Base-by-base conservation (phyloP, 352 stramenopile genomes). In the Halophytophthora polymorphica region DNA sequence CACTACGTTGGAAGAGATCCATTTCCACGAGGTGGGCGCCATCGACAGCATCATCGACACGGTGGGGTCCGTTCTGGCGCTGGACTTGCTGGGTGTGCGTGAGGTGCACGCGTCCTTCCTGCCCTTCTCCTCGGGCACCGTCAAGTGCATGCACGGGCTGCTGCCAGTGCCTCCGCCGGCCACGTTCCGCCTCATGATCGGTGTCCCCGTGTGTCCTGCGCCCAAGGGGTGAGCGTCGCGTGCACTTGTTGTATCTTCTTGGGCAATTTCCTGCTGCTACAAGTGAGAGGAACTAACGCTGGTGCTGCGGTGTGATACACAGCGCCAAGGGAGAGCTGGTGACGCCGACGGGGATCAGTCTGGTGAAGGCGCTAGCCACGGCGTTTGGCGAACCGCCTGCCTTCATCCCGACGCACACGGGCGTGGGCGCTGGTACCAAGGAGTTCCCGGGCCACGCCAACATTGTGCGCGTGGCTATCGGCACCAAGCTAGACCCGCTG, bases 41-140 rank as follows among this genome's bases (percentile, higher is more conserved):
- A 95, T 98, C 56, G 96, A 98, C 77, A 98, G 88, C 54, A 98
- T 98, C 66, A 77, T 98, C 21, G 96, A 99, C 70, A 98, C 95
- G 6, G 90, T 98, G 38, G 96, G 96, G 1, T 96, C 88, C 1
- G 77, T 98, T 28, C 58, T 98, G 10, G 95, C 93, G 1, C 66
- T 99, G 21, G 81, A 98, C 64, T 48, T 97, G 53, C 73, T 98
- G 6, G 86, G 82, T 23, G 89, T 98, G 2, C 78, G 92, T 36
- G 64, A 96, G 34, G 88, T 97, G 25, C 88, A 90, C 58, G 83
- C 66, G 45, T 89, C 85, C 11, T 73, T 83, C 17, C 51, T 96
- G 21, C 88, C 89, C 6, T 96, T 95, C 37, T 96, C 93, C 19
- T 94, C 97, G 40, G 94, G 95, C 7, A 97, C 85, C 0, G 94